Percentiles rank a stretch among this genome's conserved stretches.
These are phyloP conservation scores for Aspergillus bridgeri DNA, from an alignment of 495 filamentous ascomycete genomes.

Conservation along the genomic window DNA sequence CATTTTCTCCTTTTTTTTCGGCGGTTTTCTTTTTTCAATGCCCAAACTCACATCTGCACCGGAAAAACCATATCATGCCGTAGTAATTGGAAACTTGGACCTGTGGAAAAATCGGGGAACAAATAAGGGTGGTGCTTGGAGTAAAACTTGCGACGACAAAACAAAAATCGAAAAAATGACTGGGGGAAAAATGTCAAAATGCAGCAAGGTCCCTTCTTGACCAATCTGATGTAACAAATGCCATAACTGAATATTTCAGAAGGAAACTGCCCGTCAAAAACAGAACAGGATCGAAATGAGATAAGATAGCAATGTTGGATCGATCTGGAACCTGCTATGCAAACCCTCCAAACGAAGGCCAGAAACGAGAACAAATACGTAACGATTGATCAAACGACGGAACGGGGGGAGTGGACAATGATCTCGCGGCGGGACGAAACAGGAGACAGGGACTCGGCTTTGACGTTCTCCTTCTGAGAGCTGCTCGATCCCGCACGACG, in stretches of 20 bases:
- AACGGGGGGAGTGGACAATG: constrained; percentile 22
- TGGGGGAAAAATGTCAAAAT: not conserved
- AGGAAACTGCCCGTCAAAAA: not conserved
- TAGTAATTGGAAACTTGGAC: not conserved
- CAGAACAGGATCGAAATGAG: not conserved
- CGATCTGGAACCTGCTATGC: not conserved
- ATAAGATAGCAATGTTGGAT: not conserved
- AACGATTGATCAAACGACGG: constrained; percentile 14
- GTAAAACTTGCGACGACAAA: not conserved
- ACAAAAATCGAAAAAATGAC: not conserved
- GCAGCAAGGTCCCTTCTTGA: not conserved
- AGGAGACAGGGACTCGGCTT: constrained; percentile 34
- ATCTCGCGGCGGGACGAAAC: constrained; percentile 33
- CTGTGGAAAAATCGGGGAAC: not conserved
- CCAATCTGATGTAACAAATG: not conserved
- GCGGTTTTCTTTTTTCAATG: constrained; percentile 2
- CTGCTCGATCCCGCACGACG: constrained; percentile 26
- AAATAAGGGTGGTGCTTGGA: not conserved
- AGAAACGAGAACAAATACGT: not conserved
- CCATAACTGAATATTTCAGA: not conserved
- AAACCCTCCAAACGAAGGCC: not conserved
- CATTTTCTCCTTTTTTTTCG: not conserved
- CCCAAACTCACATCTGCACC: not conserved
- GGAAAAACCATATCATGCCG: too few species aligned
- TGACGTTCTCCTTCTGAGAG: constrained; percentile 35